A percentile compares a stretch with the other conserved stretches of the same genome.
phyloP scores from a whole-genome alignment of 2,329 filamentous ascomycete genomes.

The Fusarium duplospermum region DNA sequence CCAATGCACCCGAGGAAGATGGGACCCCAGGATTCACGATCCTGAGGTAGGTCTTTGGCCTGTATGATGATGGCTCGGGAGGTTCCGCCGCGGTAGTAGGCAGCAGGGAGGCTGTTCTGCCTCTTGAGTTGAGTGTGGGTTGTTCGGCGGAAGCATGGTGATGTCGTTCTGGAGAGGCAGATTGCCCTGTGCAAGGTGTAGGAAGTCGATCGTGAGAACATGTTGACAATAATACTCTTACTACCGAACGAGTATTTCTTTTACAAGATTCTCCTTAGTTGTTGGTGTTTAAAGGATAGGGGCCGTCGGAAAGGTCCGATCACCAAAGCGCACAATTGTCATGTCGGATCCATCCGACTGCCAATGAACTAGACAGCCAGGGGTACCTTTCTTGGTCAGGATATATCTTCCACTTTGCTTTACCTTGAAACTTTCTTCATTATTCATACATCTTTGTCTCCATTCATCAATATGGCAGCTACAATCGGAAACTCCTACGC shows the following conservation, averaged over 20 bases:
- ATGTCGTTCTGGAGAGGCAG: background rate
- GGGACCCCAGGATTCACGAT: slow-evolving; percentile 38
- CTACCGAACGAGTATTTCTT: background rate
- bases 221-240: background rate
- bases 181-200: background rate
- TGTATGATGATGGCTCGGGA: slow-evolving; percentile 66
- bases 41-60: slow-evolving; percentile 12
- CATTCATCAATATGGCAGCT: background rate
- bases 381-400: background rate
- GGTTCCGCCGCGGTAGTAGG: slow-evolving; percentile 74
- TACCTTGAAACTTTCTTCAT: background rate
- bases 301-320: background rate
- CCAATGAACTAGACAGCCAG: background rate
- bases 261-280: background rate
- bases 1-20: slow-evolving; percentile 70
- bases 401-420: background rate
- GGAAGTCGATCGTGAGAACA: background rate
- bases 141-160: background rate
- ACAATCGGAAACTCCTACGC: background rate
- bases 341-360: background rate
- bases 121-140: background rate
- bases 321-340: background rate
- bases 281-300: background rate
- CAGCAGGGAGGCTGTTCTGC: slow-evolving; percentile 55
- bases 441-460: background rate